phyloP scores from a whole-genome alignment of 305 asterid species.

The Solanum hybrid region DNA sequence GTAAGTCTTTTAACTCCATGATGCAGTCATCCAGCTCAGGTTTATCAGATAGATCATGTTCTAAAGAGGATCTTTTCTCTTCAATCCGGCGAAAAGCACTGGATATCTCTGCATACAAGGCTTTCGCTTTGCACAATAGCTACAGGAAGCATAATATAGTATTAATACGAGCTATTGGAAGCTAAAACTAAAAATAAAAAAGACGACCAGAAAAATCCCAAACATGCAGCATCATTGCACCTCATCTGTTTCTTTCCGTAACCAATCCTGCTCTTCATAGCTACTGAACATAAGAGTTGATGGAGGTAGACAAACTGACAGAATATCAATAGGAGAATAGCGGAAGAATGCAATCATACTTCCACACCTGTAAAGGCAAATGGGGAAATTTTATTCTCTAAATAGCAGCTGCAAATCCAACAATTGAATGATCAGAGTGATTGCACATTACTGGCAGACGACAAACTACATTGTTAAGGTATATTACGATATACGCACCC shows the following conservation, averaged over 20 bases:
- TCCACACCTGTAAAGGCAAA: constrained; percentile 50
- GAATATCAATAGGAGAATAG: constrained; percentile 77
- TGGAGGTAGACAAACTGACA: constrained; percentile 78
- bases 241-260: constrained; percentile 61
- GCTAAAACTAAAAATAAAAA: constrained; percentile 8
- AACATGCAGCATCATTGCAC: constrained; percentile 23
- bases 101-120: constrained; percentile 56
- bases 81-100: constrained; percentile 41
- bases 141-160: constrained; percentile 14
- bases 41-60: constrained; percentile 37
- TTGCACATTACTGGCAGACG: not conserved
- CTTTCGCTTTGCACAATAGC: constrained; percentile 63
- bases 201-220: not conserved
- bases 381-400: not conserved
- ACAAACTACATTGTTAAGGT: not conserved
- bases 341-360: constrained; percentile 80
- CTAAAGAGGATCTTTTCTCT: constrained; percentile 33
- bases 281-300: constrained; percentile 60
- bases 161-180: not conserved
- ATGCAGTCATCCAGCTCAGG: constrained; percentile 42
- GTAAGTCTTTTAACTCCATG: constrained; percentile 45
- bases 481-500: constrained; percentile 39
- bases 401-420: not conserved
- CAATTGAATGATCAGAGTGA: not conserved
- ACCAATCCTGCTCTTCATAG: constrained; percentile 55